Evolutionary conservation across 495 filamentous ascomycete species (phyloP), one percentile per base, ranked within the genome.

Genomic region (Hypoxylon lienhwacheense): DNA sequence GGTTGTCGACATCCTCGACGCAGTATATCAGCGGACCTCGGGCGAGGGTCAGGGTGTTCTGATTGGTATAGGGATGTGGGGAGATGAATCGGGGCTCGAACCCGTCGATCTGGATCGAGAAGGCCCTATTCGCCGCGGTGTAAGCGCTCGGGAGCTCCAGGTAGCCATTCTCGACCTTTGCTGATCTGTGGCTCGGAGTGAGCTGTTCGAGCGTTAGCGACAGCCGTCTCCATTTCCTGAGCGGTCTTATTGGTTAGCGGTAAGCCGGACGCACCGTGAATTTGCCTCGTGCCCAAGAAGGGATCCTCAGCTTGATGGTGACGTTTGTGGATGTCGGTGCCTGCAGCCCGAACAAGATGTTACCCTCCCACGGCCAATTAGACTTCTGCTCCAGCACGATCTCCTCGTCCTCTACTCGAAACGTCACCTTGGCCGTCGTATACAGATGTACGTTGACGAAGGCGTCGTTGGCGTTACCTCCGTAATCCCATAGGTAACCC

Each of bases 1-100:
- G 55, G 56, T 83, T 81, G 58, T 83, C 80, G 28, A 70, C 45
- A 51, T 82, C 80, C 48, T 82, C 81, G 11, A 79, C 71, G 56
- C 80, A 84, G 65, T 82, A 84, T 7, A 83, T 70, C 29, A 83
- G 64, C 3, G 80, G 80, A 5, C 81, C 81, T 24, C 79, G 67
- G 4, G 75, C 80, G 35, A 84, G 60, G 19, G 75, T 72, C 20
- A 77, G 48, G 7, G 73, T 75, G 26, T 73, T 69, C 50, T 81
- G 77, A 51, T 73, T 76, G 6, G 79, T 74, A 41, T 78, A 71
- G 3, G 77, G 77, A 52, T 82, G 74, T 11, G 80, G 76, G 15
- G 71, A 66, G 32, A 78, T 65, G 22, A 75, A 70, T 17, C 73
- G 72, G 37, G 78, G 72, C 55, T 70, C 61, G 34, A 82, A 68